Evolutionary conservation across 129 eudicot genomes (phyloP), one percentile per base, ranked within the genome.

Genomic region (Pseudognaphalium luteoalbum): DNA sequence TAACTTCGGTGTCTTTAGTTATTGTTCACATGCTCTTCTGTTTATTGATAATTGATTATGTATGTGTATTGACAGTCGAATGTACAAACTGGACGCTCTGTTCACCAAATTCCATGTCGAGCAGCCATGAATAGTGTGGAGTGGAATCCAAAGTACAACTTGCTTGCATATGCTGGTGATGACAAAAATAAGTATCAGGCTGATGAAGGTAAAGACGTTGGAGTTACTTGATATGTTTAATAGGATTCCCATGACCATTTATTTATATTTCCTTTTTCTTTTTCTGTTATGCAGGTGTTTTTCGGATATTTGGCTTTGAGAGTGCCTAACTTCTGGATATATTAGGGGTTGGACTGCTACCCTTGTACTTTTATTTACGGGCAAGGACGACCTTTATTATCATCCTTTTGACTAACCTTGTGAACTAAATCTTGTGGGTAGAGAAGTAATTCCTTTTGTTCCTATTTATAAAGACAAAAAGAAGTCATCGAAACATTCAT

Each of bases 61-160:
- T 77, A 25, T 2, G 4, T 12, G 21, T 77, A 41, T 69, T 34
- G 68, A 72, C 91, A 94, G 99, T 79, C 99, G 5, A 86, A 86
- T 80, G 93, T 94, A 66, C 80, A 87, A 72, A 91, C 87, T 74
- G 99, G 99, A 28, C 81, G 99, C n/a, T 84, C 99, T 8, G 91
- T 91, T 82, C 96, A 94, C 82, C 99, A 94, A 63, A 94, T 94
- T 70, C 93, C 99, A 7, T 94, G 99, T 33, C 87, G 97, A 58
- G 99, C 99, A 57, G 99, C 99, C 69, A 94, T 91, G 99, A 94
- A 94, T 80, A 94, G 99, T 41, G 99, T 94, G 42, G 99, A 94
- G 74, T 94, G 99, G 99, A 94, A 94, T 87, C 99, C 99, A 10
- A 94, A 87, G 51, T 86, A 81, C 83, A 94, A 94, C 78, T 83